Evolutionary conservation across 306 rosid genomes (phyloP).

Genomic region (Prunus mume): DNA sequence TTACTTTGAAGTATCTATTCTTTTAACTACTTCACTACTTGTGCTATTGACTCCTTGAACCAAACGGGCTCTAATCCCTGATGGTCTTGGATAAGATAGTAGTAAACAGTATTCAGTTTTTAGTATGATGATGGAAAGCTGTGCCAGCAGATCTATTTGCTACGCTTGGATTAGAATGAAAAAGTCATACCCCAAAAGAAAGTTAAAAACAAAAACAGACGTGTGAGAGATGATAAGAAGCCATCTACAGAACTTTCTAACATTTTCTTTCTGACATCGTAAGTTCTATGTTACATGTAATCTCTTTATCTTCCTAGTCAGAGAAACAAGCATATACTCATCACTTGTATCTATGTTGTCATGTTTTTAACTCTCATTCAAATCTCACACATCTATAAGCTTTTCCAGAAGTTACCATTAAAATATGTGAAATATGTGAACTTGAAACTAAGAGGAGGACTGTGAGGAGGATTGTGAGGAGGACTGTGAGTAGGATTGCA

Average conservation of each 20-base stretch:
- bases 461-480: constrained; percentile 1
- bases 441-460: constrained; percentile 4
- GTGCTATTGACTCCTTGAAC: neutral
- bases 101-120: neutral
- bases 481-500: neutral
- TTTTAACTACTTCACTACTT: neutral
- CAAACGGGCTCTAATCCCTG: neutral
- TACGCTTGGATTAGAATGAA: neutral
- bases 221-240: neutral
- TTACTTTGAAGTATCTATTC: neutral
- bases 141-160: neutral
- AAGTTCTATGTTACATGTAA: neutral
- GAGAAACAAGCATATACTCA: neutral
- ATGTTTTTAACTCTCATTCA: neutral
- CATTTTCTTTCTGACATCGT: neutral
- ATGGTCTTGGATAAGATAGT: neutral
- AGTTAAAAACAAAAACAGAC: neutral
- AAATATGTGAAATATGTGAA: neutral
- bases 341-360: neutral
- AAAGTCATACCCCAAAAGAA: neutral
- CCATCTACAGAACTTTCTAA: neutral
- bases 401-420: neutral
- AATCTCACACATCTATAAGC: neutral
- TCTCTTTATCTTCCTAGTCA: neutral
- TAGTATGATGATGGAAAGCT: neutral